Percentiles rank a stretch among this genome's conserved stretches.
These are phyloP conservation scores for Parasarocladium wereldwijsianum DNA, from an alignment of 2,329 filamentous ascomycete species.

Conservation along the genomic window DNA sequence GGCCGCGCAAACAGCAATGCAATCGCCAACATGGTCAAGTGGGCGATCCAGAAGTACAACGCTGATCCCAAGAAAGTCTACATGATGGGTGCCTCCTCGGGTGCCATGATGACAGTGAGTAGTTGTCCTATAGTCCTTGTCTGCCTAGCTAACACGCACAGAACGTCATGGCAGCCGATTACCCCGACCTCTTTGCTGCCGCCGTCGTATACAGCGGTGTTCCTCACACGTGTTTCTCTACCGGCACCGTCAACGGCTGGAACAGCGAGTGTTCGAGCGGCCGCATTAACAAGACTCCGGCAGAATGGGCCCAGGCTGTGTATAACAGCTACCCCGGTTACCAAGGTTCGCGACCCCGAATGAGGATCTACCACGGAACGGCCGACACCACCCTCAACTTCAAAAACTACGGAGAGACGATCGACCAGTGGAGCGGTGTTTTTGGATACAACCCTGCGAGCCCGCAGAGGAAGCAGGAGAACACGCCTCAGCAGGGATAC, in stretches of 20 bases:
- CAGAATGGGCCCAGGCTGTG: constrained; percentile 32
- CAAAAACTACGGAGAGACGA: constrained; percentile 40
- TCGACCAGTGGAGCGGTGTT: constrained; percentile 39
- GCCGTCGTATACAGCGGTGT: constrained; percentile 28
- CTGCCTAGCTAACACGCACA: neutral
- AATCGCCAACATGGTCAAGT: constrained; percentile 45
- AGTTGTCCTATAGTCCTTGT: neutral
- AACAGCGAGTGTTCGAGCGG: constrained; percentile 36
- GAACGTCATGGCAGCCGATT: constrained; percentile 30
- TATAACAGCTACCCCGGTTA: constrained; percentile 33
- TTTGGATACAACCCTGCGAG: constrained; percentile 20
- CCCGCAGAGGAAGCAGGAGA: constrained; percentile 12
- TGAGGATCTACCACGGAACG: constrained; percentile 44
- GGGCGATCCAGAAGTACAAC: constrained; percentile 34
- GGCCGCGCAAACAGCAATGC: constrained; percentile 40
- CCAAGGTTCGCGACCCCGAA: constrained; percentile 31
- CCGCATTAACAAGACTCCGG: constrained; percentile 23
- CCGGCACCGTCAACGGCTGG: constrained; percentile 27
- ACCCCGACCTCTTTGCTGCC: constrained; percentile 31
- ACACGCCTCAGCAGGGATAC: constrained; percentile 15
- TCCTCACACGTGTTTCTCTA: constrained; percentile 27
- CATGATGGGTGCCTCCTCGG: constrained; percentile 33
- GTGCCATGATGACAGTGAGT: constrained; percentile 32
- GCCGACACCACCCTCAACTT: constrained; percentile 32
- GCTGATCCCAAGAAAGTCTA: constrained; percentile 36